A percentile compares a stretch with the other conserved stretches of the same genome.
Conservation (phyloP, 208 protist species). For the Trypanosoma lewisi region DNA sequence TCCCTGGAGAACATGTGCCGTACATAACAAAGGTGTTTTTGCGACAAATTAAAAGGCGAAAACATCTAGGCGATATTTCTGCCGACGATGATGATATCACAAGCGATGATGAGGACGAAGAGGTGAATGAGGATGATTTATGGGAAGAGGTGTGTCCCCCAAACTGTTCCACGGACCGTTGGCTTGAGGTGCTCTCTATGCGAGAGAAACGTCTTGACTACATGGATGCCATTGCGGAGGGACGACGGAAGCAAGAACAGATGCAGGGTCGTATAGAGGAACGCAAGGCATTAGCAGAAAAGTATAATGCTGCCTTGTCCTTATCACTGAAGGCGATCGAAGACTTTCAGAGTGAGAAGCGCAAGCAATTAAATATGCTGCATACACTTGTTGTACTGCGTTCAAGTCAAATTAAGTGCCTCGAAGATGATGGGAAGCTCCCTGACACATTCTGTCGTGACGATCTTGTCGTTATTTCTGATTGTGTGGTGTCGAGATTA, state of each 20-base stretch:
- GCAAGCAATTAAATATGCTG: constrained; percentile 94
- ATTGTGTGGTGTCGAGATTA: constrained; percentile 64
- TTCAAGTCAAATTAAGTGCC: constrained; percentile 79
- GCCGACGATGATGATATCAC: constrained; percentile 73
- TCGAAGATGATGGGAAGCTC: constrained; percentile 39
- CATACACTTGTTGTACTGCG: constrained; percentile 88
- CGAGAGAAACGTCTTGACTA: constrained; percentile 91
- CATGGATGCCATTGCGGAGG: constrained; percentile 76
- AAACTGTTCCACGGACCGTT: constrained; percentile 82
- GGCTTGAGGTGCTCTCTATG: constrained; percentile 81
- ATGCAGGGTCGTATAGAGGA: constrained; percentile 33
- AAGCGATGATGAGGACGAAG: constrained; percentile 62
- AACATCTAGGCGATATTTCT: constrained; percentile 38
- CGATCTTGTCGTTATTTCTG: constrained; percentile 78
- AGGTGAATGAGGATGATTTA: constrained; percentile 86
- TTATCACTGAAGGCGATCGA: constrained; percentile 77
- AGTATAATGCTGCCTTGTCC: constrained; percentile 57
- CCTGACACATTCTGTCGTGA: constrained; percentile 47
- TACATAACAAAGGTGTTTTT: constrained; percentile 91
- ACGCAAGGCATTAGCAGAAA: constrained; percentile 56
- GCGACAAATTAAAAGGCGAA: constrained; percentile 91
- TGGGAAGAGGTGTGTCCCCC: constrained; percentile 91
- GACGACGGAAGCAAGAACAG: constrained; percentile 37
- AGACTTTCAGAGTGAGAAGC: constrained; percentile 92
- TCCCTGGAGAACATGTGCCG: constrained; percentile 59